Evolutionary conservation across 192 early-diverging fungal species (phyloP).

Genomic region (Ambispora gerdemannii): DNA sequence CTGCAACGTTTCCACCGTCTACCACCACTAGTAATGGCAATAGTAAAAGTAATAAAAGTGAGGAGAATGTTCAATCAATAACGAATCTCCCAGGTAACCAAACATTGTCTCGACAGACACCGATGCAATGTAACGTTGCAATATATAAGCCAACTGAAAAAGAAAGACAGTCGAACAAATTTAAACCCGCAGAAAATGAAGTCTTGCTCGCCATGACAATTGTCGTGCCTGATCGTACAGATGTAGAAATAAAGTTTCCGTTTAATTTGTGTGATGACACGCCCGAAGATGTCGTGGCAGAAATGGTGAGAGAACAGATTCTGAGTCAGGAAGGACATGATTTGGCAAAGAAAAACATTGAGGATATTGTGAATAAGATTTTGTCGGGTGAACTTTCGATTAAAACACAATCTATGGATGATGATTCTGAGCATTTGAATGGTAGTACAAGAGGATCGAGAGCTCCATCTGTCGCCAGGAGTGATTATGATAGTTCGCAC

Average conservation of each 20-base stretch:
- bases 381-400: constrained; percentile 20
- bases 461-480: background rate
- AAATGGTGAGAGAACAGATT: constrained; percentile 54
- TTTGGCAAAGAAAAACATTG: constrained; percentile 36
- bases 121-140: background rate
- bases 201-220: background rate
- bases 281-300: constrained; percentile 66
- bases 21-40: background rate
- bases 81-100: background rate
- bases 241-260: constrained; percentile 66
- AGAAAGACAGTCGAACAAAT: background rate
- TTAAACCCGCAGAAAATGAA: background rate
- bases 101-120: background rate
- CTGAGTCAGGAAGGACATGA: constrained; percentile 35
- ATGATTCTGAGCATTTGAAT: background rate
- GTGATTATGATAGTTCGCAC: background rate
- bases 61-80: background rate
- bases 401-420: background rate
- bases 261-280: constrained; percentile 67
- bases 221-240: constrained; percentile 36
- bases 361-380: constrained; percentile 35
- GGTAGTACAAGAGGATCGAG: too few relatives aligned
- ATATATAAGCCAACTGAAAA: background rate
- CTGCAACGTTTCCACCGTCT: constrained; percentile 36
- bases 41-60: background rate